Evolutionary conservation across 768 basidiomycete genomes (phyloP), one percentile per base, ranked within the genome.

Genomic region (Pluteus cervinus): DNA sequence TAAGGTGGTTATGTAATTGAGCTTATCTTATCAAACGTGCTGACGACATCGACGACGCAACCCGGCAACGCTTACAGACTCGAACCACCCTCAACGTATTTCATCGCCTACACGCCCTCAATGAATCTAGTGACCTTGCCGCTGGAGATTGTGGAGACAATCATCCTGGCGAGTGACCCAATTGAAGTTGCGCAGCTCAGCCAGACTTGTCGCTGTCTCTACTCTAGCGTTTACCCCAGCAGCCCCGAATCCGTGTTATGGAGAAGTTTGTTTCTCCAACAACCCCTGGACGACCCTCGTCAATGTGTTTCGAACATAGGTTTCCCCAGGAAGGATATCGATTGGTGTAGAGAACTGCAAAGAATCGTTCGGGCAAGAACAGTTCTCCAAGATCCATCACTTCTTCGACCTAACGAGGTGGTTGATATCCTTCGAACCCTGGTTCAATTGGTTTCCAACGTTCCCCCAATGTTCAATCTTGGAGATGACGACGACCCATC

Each of bases 271-370:
- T 87, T 85, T 54, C 76, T 87, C 29, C 47, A 57, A 1, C 71
- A 76, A 39, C 65, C 71, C 0, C 66, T 83, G 39, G 85, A 86
- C 41, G 81, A 86, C 47, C 81, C 76, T 1, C 61, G 76, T 7
- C 36, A 37, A n/a, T 71, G 76, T 31, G 48, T 73, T 4, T 65
- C 63, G 2, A 56, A 58, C 8, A 47, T 52, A 15, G 66, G 66
- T 4, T 32, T 18, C 2, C 54, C 55, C 47, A 42, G 63, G 58
- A 18, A 43, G 14, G 46, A 55, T 3, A 51, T 76, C 5, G 57
- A 72, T 42, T 86, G 83, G 83, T 71, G 57, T 47, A 45, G 39
- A 3, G 65, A 69, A 24, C 50, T 86, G 1, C 75, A 81, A 44
- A 57, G 65, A 7, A 62, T 83, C 43, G 60, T 73, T n/a, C 66